Evolutionary conservation across 148 eudicot genomes (phyloP), one percentile per base, ranked within the genome.

Genomic region (Vaccinium corymbosum): DNA sequence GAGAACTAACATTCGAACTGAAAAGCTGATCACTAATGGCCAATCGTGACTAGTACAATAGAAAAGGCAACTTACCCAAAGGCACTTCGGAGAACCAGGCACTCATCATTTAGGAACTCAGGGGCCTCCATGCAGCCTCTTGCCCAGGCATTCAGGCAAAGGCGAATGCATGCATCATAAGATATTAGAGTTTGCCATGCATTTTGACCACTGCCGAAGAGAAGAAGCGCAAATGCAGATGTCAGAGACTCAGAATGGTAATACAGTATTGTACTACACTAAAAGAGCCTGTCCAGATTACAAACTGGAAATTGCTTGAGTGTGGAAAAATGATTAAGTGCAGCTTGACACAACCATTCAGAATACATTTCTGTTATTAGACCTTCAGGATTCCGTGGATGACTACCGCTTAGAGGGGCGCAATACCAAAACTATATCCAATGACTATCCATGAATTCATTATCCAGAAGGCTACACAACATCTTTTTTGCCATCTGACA

Each of bases 151-250:
- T 90, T 86, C 70, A 95, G 85, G 88, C 98, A 95, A 61, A 95
- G 83, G 71, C 97, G 97, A 73, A 93, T 88, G 84, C 98, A 93
- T 71, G 95, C 97, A 88, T 95, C 98, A 90, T 95, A 95, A 83
- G 98, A 92, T 68, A 95, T 84, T 78, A 95, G 86, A 59, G 88
- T 88, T 90, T 94, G 94, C 93, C 93, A 95, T 13, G 94, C 95
- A 91, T 91, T 90, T 85, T 93, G 95, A 86, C 91, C 89, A 78
- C 97, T 93, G 93, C 83, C 70, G 32, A 19, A 57, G 42, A 80
- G 70, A 7, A 61, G 64, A 75, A 84, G 22, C 59, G 46, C 82
- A 72, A 38, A 11, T 76, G 35, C 2, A 75, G 25, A 75, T 50
- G 68, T 73, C 77, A 75, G n/a, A 56, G 61, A 14, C 1, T 59